A percentile compares a stretch with the other conserved stretches of the same genome.
These are phyloP conservation scores for Albifimbria verrucaria DNA, from an alignment of 2,329 filamentous ascomycete species.

Conservation along the genomic window DNA sequence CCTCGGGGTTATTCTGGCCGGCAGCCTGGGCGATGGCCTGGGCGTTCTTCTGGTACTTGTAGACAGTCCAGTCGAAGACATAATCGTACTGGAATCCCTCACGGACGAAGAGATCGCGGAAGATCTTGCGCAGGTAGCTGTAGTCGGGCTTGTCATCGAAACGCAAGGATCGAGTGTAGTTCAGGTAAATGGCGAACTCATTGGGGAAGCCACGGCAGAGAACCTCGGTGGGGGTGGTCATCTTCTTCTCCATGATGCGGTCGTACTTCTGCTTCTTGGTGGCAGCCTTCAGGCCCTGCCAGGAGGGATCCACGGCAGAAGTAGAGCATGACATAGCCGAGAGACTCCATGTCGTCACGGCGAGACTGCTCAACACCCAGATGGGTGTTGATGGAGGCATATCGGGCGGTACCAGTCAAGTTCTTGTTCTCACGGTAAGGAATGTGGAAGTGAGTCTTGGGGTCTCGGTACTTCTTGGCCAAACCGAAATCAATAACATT, in stretches of 20 bases:
- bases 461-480: constrained; percentile 99
- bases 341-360: constrained; percentile 98
- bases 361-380: constrained; percentile 98
- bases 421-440: constrained; percentile 99
- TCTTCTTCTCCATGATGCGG: constrained; percentile 99
- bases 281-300: constrained; percentile 97
- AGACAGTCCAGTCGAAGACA: constrained; percentile 99
- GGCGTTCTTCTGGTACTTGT: constrained; percentile 99
- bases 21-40: constrained; percentile 87
- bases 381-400: constrained; percentile 98
- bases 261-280: constrained; percentile 99
- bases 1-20: constrained; percentile 63
- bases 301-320: constrained; percentile 99
- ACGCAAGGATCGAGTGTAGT: constrained; percentile 97
- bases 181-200: constrained; percentile 98
- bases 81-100: constrained; percentile 99
- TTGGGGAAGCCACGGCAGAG: constrained; percentile 99
- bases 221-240: constrained; percentile 98
- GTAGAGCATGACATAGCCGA: constrained; percentile 99
- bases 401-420: constrained; percentile 95
- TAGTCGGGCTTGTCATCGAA: constrained; percentile 99
- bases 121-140: constrained; percentile 99
- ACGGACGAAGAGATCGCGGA: constrained; percentile 97
- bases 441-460: constrained; percentile 99
- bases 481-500: constrained; percentile 99